phyloP scores from a whole-genome alignment of 2,329 filamentous ascomycete genomes.

The Bipolaris cookei region DNA sequence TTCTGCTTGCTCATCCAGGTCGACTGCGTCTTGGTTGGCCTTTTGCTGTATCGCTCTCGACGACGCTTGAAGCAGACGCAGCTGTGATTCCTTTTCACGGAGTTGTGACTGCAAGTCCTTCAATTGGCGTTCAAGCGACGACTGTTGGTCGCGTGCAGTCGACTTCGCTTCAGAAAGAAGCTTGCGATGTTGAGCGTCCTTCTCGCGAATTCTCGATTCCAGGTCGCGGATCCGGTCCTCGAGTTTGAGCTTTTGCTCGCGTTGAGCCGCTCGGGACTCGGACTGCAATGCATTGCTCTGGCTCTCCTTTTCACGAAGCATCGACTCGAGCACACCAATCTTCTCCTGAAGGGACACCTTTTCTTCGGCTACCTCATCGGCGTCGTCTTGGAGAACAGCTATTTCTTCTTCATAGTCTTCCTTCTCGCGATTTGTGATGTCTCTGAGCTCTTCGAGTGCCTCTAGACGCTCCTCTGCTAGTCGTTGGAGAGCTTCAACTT shows the following conservation, averaged over 20 bases:
- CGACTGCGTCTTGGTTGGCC: conserved; percentile 38
- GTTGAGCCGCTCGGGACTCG: conserved; percentile 62
- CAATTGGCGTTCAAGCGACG: conserved; percentile 58
- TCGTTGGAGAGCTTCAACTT: conserved; percentile 43
- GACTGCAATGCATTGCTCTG: conserved; percentile 27
- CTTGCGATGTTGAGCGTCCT: conserved; percentile 39
- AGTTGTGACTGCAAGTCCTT: conserved; percentile 31
- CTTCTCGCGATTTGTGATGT: conserved; percentile 52
- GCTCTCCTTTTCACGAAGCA: conserved; percentile 48
- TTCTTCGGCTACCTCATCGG: conserved; percentile 52
- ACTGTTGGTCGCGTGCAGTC: conserved; percentile 51
- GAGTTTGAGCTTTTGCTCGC: conserved; percentile 52
- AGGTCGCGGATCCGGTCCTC: conserved; percentile 59
- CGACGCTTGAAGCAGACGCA: conserved; percentile 36
- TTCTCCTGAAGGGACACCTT: conserved; percentile 67
- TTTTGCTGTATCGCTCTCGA: conserved; percentile 39
- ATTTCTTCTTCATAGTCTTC: conserved; percentile 65
- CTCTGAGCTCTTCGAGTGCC: conserved; percentile 60
- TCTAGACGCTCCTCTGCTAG: conserved; percentile 45
- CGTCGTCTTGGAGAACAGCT: conserved; percentile 52
- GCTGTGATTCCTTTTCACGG: conserved; percentile 37
- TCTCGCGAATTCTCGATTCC: conserved; percentile 37
- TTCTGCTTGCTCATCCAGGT: conserved; percentile 57
- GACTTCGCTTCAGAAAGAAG: conserved; percentile 38
- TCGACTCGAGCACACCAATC: conserved; percentile 50